Percentiles rank a stretch among this genome's conserved stretches.
phyloP scores from a whole-genome alignment of 495 filamentous ascomycete genomes.

The Hyaloscypha variabilis region DNA sequence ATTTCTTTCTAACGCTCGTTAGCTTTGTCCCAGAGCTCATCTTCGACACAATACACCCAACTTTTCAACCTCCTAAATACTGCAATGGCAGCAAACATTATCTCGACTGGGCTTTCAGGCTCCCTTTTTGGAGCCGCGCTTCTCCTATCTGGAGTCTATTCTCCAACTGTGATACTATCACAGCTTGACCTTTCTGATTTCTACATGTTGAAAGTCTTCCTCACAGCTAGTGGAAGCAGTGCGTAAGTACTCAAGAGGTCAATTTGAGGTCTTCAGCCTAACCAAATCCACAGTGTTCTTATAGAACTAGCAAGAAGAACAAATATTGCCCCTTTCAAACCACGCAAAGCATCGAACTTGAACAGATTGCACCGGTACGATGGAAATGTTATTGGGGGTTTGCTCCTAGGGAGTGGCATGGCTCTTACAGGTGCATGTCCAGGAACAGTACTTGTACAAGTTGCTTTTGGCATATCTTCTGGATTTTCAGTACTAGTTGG shows the following conservation, averaged over 20 bases:
- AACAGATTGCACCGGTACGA: constrained; percentile 36
- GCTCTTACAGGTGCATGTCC: constrained; percentile 54
- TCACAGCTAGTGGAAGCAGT: constrained; percentile 55
- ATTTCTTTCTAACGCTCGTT: too few species aligned
- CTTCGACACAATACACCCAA: too few species aligned
- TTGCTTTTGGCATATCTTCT: constrained; percentile 47
- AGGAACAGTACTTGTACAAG: constrained; percentile 54
- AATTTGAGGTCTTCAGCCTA: too few species aligned
- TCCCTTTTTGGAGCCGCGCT: constrained; percentile 57
- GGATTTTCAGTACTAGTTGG: constrained; percentile 46
- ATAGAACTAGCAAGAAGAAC: too few species aligned
- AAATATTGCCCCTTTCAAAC: too few species aligned
- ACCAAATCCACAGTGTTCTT: too few species aligned
- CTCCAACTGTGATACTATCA: constrained; percentile 51
- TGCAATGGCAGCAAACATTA: background rate
- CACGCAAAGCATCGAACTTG: too few species aligned
- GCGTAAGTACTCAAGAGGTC: constrained; percentile 45
- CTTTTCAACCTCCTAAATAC: too few species aligned
- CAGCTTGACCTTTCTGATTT: constrained; percentile 57
- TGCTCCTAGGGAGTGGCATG: constrained; percentile 56
- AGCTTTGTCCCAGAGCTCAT: too few species aligned
- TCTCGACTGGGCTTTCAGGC: constrained; percentile 32
- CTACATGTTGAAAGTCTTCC: constrained; percentile 60
- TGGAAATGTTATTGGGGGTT: constrained; percentile 59
- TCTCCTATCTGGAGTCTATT: constrained; percentile 53